phyloP scores from a whole-genome alignment of 1,139 yeast species.

The Lodderomyces metapsilosis region DNA sequence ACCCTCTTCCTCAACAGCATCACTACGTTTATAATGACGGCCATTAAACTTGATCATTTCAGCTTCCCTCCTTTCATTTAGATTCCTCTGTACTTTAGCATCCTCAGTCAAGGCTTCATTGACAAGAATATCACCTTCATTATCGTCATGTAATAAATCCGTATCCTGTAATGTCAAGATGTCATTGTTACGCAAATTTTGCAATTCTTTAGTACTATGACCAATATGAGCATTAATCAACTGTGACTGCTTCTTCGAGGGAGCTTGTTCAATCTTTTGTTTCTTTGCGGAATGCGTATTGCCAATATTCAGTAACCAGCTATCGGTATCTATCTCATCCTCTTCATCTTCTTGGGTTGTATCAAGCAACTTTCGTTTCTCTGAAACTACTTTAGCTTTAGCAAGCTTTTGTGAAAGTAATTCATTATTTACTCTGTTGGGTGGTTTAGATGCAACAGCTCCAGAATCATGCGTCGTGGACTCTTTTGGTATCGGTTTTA shows the following conservation, averaged over 20 bases:
- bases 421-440: background rate
- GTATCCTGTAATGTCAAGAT: conserved; percentile 67
- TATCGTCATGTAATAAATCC: conserved; percentile 41
- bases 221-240: conserved; percentile 33
- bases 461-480: background rate
- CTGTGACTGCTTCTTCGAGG: background rate
- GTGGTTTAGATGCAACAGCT: background rate
- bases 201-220: conserved; percentile 44
- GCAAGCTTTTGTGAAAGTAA: conserved; percentile 12
- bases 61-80: conserved; percentile 24
- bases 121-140: conserved; percentile 49
- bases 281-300: conserved; percentile 7
- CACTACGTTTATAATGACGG: conserved; percentile 17
- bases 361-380: background rate
- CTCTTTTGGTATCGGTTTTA: conserved; percentile 28
- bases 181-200: conserved; percentile 41
- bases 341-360: conserved; percentile 10
- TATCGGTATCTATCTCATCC: conserved; percentile 28
- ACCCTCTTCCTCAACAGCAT: conserved; percentile 15
- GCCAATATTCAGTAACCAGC: conserved; percentile 36
- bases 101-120: conserved; percentile 39
- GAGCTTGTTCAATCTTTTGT: conserved; percentile 4
- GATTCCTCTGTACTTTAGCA: conserved; percentile 23
- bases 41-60: conserved; percentile 28
- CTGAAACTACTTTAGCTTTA: background rate